These are phyloP conservation scores for Macrophomina pseudophaseolina DNA, from an alignment of 2,329 filamentous ascomycete genomes.

Conservation along the genomic window DNA sequence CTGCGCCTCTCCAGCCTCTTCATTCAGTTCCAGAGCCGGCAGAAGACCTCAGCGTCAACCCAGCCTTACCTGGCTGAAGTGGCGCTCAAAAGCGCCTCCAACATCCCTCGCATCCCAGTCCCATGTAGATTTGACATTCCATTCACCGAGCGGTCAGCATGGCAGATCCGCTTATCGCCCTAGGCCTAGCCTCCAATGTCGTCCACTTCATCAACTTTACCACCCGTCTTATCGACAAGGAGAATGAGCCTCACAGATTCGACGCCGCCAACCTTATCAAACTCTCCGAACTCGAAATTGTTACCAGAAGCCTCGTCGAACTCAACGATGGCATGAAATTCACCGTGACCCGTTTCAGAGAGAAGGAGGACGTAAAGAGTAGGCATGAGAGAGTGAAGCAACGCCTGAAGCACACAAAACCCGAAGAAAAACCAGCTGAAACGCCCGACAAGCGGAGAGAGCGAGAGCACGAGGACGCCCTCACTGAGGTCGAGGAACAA, in stretches of 20 bases:
- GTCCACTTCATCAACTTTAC: constrained; percentile 16
- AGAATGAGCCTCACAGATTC: neutral
- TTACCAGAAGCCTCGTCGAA: constrained; percentile 10
- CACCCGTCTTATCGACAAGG: constrained; percentile 5
- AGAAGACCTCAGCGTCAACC: neutral
- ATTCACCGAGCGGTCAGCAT: constrained; percentile 7
- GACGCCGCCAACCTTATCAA: neutral
- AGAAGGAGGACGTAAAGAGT: neutral
- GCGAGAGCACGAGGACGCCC: neutral
- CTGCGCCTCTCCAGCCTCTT: constrained; percentile 23
- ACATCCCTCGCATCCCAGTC: neutral
- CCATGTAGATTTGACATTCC: neutral
- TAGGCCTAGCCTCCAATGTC: constrained; percentile 17
- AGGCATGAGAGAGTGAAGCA: constrained; percentile 10
- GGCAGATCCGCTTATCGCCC: constrained; percentile 18
- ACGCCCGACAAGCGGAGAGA: neutral
- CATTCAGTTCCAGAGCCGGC: constrained; percentile 9
- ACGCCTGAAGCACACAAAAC: constrained; percentile 10
- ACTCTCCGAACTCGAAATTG: neutral
- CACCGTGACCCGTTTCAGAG: constrained; percentile 8
- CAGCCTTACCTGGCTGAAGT: constrained; percentile 1
- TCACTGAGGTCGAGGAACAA: neutral
- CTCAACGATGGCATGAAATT: constrained; percentile 20
- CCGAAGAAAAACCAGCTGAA: constrained; percentile 3
- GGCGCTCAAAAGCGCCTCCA: constrained; percentile 17